phyloP scores from a whole-genome alignment of 208 protist genomes.

The Acanthamoeba sp. region DNA sequence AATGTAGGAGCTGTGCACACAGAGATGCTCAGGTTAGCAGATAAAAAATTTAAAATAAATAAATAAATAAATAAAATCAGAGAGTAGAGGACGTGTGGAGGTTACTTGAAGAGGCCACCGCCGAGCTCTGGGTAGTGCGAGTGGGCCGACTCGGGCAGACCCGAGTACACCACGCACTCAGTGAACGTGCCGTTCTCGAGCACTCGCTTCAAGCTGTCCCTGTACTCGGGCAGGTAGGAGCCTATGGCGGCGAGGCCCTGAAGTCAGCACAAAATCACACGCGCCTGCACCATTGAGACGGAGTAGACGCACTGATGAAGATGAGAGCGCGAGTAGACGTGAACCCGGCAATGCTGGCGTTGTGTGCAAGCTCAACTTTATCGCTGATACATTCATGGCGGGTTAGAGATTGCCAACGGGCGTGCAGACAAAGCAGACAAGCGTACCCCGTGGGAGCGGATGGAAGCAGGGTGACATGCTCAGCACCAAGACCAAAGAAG shows the following conservation, averaged over 20 bases:
- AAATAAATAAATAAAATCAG: no score
- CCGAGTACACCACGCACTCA: slow-evolving; percentile 43
- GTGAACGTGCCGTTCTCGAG: neutral
- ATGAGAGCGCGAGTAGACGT: slow-evolving; percentile 26
- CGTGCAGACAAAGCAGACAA: neutral
- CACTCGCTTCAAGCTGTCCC: slow-evolving; percentile 51
- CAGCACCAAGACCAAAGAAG: slow-evolving; percentile 18
- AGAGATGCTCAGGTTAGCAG: neutral
- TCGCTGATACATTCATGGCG: no score
- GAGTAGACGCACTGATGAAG: neutral
- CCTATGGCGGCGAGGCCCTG: neutral
- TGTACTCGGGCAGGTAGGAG: slow-evolving; percentile 45
- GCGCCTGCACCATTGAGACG: neutral
- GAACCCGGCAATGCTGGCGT: neutral
- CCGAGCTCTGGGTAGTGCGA: slow-evolving; percentile 56
- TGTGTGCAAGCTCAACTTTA: neutral
- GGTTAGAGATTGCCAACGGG: no score
- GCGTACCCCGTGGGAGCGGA: neutral
- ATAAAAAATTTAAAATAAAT: neutral
- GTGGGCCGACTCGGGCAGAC: neutral
- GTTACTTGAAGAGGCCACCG: slow-evolving; percentile 62
- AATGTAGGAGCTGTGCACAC: neutral
- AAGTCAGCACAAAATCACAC: neutral
- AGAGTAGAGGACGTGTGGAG: no score
- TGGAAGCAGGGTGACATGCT: neutral